Evolutionary conservation across 805 yeast species (phyloP), one percentile per base, ranked within the genome.

Genomic region (Kregervanrija pseudodelftensis): DNA sequence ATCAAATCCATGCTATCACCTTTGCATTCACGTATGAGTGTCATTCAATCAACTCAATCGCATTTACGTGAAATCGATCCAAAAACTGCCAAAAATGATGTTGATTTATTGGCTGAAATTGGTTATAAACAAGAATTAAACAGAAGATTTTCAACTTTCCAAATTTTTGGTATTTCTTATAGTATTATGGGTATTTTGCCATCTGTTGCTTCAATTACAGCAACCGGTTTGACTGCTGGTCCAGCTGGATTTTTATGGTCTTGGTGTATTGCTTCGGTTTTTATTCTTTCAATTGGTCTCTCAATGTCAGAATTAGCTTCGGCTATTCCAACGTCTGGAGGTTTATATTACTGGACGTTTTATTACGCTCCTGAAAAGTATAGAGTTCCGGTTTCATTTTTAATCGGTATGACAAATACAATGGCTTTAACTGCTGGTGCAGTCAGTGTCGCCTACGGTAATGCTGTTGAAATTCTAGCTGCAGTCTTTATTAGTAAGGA

Each of bases 181-280:
- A 72, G 79, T 13, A 79, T 81, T 55, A 80, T 81, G 85, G 82
- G 85, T 5, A 61, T 80, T 40, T 63, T 80, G 35, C 83, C 84
- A 0, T 73, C 80, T 14, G 74, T 79, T 39, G 74, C 83, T 0
- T 72, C 83, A 3, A 70, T 72, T 30, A 53, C 78, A 39, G 65
- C 66, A 4, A 67, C 67, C 38, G 79, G 80, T 46, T 74, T 79
- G 56, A 74, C 74, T 10, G 69, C 77, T 11, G 85, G 85, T 10
- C 69, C 77, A 9, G 70, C 77, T 28, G 82, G 82, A 2, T 58
- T 79, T 39, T 73, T 80, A 4, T 79, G 84, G 84, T 72, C 72
- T 30, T 70, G 60, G 60, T 33, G 41, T 7, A 46, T 56, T 36
- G 74, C 73, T 55, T 79, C 46, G 55, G 74, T 72, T 13, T 73